Base-by-base conservation (phyloP, 108 stramenopile species). In the Nitzschia sp. region DNA sequence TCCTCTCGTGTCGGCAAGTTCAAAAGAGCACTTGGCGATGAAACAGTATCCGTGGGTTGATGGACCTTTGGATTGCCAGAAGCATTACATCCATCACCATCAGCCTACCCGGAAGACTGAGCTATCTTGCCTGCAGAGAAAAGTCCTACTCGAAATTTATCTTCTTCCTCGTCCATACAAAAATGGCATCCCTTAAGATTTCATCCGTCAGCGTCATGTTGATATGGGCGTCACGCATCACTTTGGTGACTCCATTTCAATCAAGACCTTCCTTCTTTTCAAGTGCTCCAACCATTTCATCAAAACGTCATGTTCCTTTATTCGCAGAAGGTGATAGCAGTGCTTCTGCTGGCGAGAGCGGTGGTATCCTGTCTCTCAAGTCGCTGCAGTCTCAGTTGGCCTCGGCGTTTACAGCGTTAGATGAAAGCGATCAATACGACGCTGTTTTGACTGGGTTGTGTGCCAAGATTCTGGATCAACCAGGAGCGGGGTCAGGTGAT, bases 381-480 rank as follows among this genome's bases (percentile, higher is more conserved):
- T 51, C 49, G 17, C 49, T 51, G 13, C 49, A 51, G 48, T 81
- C 82, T 21, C 78, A 84, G 47, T 69, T 94, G 18, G 80, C 87
- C 47, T 81, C 79, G 42, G 91, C 90, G 23, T 95, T 95, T 68
- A 73, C 80, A 1, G 70, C 73, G 8, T 80, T 95, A 0, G 64
- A 78, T 53, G 83, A 89, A 46, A 76, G 61, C 18, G 94, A 95
- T 62, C 87, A 92, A 64, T 95, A 95, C 77, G 94, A 95, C 46
- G 89, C 91, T 23, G 89, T 92, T 2, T 72, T 95, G 27, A 91
- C 91, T 5, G 90, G 94, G 45, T 74, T 95, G 8, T 95, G 94
- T 71, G 86, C 86, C 38, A 95, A 92, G 58, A 75, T 92, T 32
- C 56, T 95, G 18, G 87, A 92, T 36, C 72, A 85, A 36, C 82